These are phyloP conservation scores for Fusarium sp. DNA, from an alignment of 2,329 filamentous ascomycete genomes.

Conservation along the genomic window DNA sequence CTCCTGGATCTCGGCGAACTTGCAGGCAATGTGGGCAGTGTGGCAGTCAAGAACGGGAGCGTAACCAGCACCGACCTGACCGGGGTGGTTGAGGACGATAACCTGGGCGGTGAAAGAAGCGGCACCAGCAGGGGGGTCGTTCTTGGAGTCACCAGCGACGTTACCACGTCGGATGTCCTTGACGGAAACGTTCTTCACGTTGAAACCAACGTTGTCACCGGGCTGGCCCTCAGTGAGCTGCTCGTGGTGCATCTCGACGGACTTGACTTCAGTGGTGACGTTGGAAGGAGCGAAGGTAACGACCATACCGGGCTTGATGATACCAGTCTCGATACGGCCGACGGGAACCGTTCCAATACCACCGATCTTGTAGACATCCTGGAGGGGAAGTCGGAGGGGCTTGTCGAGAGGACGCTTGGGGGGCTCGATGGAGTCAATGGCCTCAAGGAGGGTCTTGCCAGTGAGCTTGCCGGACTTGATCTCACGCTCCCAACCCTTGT, in stretches of 20 bases:
- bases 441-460: constrained; percentile 99
- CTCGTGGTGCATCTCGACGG: constrained; percentile 99
- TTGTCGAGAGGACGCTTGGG: constrained; percentile 97
- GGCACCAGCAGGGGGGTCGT: constrained; percentile 90
- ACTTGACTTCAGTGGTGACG: constrained; percentile 99
- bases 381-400: constrained; percentile 99
- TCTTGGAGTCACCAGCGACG: constrained; percentile 99
- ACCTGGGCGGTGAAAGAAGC: constrained; percentile 99
- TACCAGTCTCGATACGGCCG: constrained; percentile 99
- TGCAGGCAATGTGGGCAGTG: constrained; percentile 99
- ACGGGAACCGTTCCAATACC: constrained; percentile 99
- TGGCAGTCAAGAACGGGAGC: constrained; percentile 99
- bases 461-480: constrained; percentile 83
- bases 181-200: constrained; percentile 99
- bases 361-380: constrained; percentile 99
- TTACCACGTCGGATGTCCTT: constrained; percentile 99
- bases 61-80: constrained; percentile 99
- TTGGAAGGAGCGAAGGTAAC: constrained; percentile 98
- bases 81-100: constrained; percentile 99
- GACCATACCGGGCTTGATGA: constrained; percentile 92
- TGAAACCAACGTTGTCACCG: constrained; percentile 99
- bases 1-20: constrained; percentile 99
- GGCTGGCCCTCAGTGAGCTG: constrained; percentile 94
- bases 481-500: constrained; percentile 99
- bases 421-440: constrained; percentile 95